Evolutionary conservation across 805 yeast species (phyloP), one percentile per base, ranked within the genome.

Genomic region (Kluyveromyces dobzhanskii): DNA sequence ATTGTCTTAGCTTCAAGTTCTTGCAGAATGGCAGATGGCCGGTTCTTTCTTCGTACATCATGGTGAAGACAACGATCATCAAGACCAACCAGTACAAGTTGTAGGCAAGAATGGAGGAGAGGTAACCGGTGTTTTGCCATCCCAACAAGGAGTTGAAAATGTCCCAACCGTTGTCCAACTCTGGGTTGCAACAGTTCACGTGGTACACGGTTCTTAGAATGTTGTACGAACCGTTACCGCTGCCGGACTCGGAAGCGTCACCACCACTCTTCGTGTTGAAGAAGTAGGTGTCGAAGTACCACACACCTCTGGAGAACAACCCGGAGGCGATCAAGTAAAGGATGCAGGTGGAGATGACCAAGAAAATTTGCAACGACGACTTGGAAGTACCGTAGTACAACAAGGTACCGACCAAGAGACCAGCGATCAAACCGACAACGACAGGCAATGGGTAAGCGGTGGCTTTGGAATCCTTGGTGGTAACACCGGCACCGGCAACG

Each of bases 131-230:
- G 66, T 90, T 90, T 68, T 87, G 95, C 98, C 98, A 90, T 46
- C 97, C 98, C 47, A 90, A 69, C 41, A 90, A 63, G 19, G 97
- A 85, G 57, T 90, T 90, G 73, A 90, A 90, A 45, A 90, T 79
- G 74, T 87, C 95, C 97, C 97, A 90, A 67, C 97, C 97, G 51
- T 80, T 78, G 64, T 82, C 90, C 43, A 72, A 69, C 62, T 82
- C 88, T 33, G 97, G 97, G 65, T 87, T 87, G 70, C 97, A 90
- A 68, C 97, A 90, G 73, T 90, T 87, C 45, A 90, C 94, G 66
- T 90, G 98, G 88, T 95, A 90, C 19, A 90, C 96, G 11, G 83
- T 65, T 54, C 73, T 73, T 37, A 69, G 54, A 54, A 90, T 76
- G 63, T 90, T 80, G 65, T 90, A 90, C 18, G 97, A 81, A 58